Base-by-base conservation (phyloP, 208 protist species). In the Balamuthia mandrillaris region DNA sequence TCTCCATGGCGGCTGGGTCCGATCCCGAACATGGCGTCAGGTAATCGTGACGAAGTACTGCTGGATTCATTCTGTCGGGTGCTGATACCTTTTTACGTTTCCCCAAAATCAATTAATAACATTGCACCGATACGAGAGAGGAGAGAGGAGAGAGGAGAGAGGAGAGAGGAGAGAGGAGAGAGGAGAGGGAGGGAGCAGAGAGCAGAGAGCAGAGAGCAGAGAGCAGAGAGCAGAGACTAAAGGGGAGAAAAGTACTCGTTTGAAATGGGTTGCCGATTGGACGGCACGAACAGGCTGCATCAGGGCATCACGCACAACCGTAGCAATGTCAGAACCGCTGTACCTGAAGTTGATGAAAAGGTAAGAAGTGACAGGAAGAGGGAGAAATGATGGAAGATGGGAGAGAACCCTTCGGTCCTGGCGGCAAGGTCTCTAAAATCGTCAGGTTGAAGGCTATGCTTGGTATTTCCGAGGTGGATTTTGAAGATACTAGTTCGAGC, bases 241-340 rank as follows among this genome's bases (percentile, higher is more conserved):
- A n/a, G n/a, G n/a, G n/a, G n/a, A n/a, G n/a, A n/a, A n/a, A n/a
- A n/a, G n/a, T n/a, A n/a, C 95, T 75, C 86, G 87, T 89, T 98
- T 98, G 88, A 99, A 99, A 88, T 99, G 97, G 14, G 96, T 99
- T 5, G 98, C 96, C n/a, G 92, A 89, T 91, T 99, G 97, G 44
- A 98, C 88, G 4, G 92, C 95, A n/a, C 98, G 91, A 61, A 99
- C 91, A 44, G 97, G 97, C 89, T 97, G 93, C 97, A 99, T 99
- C 45, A 99, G 90, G 1, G 97, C 98, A 75, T 98, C 97, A 24
- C 96, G 95, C 35, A 98, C 96, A 9, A 98, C 68, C 81, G 96
- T 95, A 42, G 95, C 93, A 85, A 99, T 98, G 93, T 99, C 98
- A 60, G 96, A 96, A 44, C 97, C 97, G 31, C 94, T 96, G 89